Evolutionary conservation across 1,139 yeast species (phyloP).

Genomic region (Lodderomyces metapsilosis): DNA sequence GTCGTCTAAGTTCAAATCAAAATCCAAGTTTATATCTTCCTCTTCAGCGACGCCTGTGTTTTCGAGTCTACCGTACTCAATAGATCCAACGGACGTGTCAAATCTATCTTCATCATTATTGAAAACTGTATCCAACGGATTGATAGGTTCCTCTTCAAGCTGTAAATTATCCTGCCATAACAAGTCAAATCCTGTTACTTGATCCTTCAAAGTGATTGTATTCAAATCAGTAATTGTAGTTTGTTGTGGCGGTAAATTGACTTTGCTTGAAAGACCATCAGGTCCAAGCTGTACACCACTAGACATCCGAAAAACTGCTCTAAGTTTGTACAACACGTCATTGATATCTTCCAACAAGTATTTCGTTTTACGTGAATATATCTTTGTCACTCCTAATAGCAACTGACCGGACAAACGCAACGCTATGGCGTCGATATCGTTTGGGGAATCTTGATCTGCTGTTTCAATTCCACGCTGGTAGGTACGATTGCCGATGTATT

Average conservation of each 20-base stretch:
- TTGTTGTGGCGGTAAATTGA: constrained; percentile 49
- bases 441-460: constrained; percentile 5
- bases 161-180: constrained; percentile 63
- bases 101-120: constrained; percentile 12
- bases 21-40: constrained; percentile 41
- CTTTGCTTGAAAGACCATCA: constrained; percentile 20
- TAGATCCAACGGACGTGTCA: constrained; percentile 42
- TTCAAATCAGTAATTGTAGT: constrained; percentile 55
- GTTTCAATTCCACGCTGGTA: constrained; percentile 2
- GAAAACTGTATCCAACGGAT: constrained; percentile 3
- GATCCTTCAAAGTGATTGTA: constrained; percentile 66
- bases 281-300: constrained; percentile 35
- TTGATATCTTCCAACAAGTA: constrained; percentile 82
- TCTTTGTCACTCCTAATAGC: constrained; percentile 82
- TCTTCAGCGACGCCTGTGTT: constrained; percentile 13
- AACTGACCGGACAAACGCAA: constrained; percentile 86
- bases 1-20: constrained; percentile 49
- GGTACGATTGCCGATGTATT: constrained; percentile 14
- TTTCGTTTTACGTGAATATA: constrained; percentile 83
- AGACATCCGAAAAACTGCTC: constrained; percentile 61
- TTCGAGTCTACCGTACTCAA: constrained; percentile 56
- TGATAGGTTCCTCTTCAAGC: constrained; percentile 34
- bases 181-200: constrained; percentile 75
- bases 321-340: constrained; percentile 71
- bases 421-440: constrained; percentile 50